Percentiles rank a stretch among this genome's conserved stretches.
Evolutionary conservation across 208 protist species (phyloP).

Genomic region (Novymonas esmeraldas): DNA sequence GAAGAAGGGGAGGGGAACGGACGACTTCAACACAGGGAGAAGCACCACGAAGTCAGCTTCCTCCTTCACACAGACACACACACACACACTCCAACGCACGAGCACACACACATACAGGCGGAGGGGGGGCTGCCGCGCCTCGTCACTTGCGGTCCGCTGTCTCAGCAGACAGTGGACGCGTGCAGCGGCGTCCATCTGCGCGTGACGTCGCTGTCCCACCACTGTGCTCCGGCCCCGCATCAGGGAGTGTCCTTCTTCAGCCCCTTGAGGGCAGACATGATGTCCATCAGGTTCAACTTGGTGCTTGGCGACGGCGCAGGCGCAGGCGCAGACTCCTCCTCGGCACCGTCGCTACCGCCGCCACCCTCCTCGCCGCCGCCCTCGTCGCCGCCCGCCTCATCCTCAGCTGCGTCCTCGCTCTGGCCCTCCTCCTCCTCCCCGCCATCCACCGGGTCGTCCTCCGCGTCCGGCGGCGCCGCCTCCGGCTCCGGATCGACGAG

Average conservation of each 20-base stretch:
- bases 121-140: too few species aligned
- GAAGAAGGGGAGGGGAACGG: too few species aligned
- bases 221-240: constrained; percentile 20
- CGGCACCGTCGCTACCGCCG: constrained; percentile 2
- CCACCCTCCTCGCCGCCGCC: neutral
- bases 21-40: too few species aligned
- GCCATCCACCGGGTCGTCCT: neutral
- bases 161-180: too few species aligned
- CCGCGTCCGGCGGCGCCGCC: neutral
- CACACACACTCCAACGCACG: too few species aligned
- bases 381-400: neutral
- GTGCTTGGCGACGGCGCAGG: constrained; percentile 18
- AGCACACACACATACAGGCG: too few species aligned
- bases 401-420: constrained; percentile 4
- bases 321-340: constrained; percentile 8
- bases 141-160: too few species aligned
- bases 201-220: too few species aligned
- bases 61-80: too few species aligned
- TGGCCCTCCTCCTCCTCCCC: constrained; percentile 7
- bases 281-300: constrained; percentile 60
- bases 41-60: too few species aligned
- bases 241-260: constrained; percentile 25
- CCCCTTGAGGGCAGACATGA: constrained; percentile 54
- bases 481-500: constrained; percentile 8
- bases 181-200: too few species aligned